These are phyloP conservation scores for Candida nemodendra DNA, from an alignment of 805 yeast genomes.

Conservation along the genomic window DNA sequence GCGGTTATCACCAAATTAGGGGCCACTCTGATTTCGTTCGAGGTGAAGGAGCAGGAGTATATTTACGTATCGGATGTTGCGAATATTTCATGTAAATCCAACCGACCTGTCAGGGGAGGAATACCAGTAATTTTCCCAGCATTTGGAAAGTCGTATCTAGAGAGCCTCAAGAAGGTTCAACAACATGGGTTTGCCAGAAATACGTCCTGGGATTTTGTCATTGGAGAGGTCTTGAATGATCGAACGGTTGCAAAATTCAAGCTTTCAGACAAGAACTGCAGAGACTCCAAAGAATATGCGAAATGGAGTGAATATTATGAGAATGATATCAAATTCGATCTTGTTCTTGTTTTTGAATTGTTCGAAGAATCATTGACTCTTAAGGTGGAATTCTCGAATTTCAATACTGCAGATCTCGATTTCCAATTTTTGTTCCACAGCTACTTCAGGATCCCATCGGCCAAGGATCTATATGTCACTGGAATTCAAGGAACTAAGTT, in stretches of 20 bases:
- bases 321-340: conserved; percentile 12
- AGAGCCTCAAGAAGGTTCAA: conserved; percentile 15
- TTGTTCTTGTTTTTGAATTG: conserved; percentile 11
- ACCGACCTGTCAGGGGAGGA: conserved; percentile 22
- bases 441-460: conserved; percentile 19
- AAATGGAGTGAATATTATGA: conserved; percentile 18
- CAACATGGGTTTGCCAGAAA: conserved; percentile 26
- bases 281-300: conserved; percentile 5
- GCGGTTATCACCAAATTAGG: conserved; percentile 18
- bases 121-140: conserved; percentile 22
- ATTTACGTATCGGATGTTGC: conserved; percentile 17
- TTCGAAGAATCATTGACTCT: conserved; percentile 6
- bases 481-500: conserved; percentile 16
- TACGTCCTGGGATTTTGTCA: conserved; percentile 18
- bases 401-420: conserved; percentile 13
- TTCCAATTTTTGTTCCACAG: conserved; percentile 22
- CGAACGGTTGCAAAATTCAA: conserved; percentile 15
- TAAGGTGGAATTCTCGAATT: conserved; percentile 9
- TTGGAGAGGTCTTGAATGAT: conserved; percentile 17
- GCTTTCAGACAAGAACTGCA: conserved; percentile 6
- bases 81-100: conserved; percentile 7
- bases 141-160: conserved; percentile 21
- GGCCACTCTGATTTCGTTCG: conserved; percentile 17
- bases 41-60: conserved; percentile 14
- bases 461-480: conserved; percentile 19